Conservation (phyloP, 352 stramenopile genomes). For the Globisporangium polare region DNA sequence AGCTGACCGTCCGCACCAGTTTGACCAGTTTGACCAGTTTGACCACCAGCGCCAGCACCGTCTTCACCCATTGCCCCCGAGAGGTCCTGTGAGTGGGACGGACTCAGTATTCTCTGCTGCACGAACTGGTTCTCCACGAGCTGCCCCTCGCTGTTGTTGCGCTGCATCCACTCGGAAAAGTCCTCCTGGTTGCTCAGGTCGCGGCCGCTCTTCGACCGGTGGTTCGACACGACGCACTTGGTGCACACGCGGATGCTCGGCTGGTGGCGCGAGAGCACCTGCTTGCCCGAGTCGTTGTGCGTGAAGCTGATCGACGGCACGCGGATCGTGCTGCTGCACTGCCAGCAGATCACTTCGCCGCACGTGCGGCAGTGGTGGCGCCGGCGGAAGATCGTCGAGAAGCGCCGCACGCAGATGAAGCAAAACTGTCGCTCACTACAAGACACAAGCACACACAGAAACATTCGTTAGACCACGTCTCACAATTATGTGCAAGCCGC, state of each 20-base stretch:
- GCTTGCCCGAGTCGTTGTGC: constrained; percentile 76
- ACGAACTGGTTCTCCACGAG: constrained; percentile 20
- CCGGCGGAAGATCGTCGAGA: constrained; percentile 80
- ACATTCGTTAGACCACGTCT: not conserved
- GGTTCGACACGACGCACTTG: constrained; percentile 75
- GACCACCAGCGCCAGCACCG: constrained; percentile 4
- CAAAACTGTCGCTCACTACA: constrained; percentile 72
- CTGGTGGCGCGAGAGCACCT: constrained; percentile 74
- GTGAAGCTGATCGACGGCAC: constrained; percentile 84
- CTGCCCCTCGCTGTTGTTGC: constrained; percentile 31
- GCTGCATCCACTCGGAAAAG: constrained; percentile 78
- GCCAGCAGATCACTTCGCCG: constrained; percentile 86
- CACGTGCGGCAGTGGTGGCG: constrained; percentile 88
- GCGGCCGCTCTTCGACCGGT: constrained; percentile 66
- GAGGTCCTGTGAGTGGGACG: constrained; percentile 68
- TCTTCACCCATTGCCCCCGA: constrained; percentile 32
- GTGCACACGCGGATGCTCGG: constrained; percentile 82
- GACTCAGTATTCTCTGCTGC: constrained; percentile 45
- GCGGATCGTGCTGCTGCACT: constrained; percentile 81
- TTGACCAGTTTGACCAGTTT: not conserved
- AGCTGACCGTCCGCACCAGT: constrained; percentile 23
- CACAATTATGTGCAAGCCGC: not conserved
- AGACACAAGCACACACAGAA: constrained; percentile 17
- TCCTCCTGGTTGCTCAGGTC: constrained; percentile 78
- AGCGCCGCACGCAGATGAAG: constrained; percentile 75